Evolutionary conservation across 2,329 filamentous ascomycete species (phyloP), one percentile per base, ranked within the genome.

Genomic region (Trichoderma arundinaceum): DNA sequence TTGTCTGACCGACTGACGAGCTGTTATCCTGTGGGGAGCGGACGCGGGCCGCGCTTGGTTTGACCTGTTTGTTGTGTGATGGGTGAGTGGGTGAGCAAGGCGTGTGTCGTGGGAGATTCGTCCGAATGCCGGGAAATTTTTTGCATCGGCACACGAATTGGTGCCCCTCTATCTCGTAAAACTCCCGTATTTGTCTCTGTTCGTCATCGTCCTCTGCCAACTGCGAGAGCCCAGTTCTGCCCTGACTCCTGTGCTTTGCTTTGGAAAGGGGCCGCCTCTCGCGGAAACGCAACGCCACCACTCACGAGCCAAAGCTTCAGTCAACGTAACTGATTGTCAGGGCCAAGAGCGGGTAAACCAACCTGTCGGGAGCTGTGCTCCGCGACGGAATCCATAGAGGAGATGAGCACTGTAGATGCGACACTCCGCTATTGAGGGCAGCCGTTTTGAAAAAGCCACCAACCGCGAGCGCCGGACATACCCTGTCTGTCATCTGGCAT

Each of bases 111-210:
- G 59, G 59, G 28, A 44, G 56, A 63, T 54, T 53, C 59, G 49
- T 63, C 59, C 59, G 59, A 54, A 35, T 54, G 59, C 49, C 59
- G 59, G 59, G 49, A 63, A 63, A 53, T 63, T 63, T 46, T 63
- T 54, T 54, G 59, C 59, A 63, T 63, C 59, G 59, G 59, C 59
- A 63, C 28, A 54, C 39, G 49, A 44, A 63, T 35, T 15, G 17
- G 38, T 43, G 58, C 58, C 58, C 58, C 58, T 52, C 46, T 41
- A 61, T 52, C 22, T 41, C 44, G 22, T 28, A 22, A 53, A 44
- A 35, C 28, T 22, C 48, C 48, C 33, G 39, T 44, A 8, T 54
- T n/a, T 54, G 8, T 46, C 28, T 54, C 28, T 35, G 19, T 22
- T 39, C 15, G 48, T 44, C 59, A 52, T 52, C 22, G 17, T 44